phyloP scores from a whole-genome alignment of 495 filamentous ascomycete genomes.

The Penicillium cinerascens region DNA sequence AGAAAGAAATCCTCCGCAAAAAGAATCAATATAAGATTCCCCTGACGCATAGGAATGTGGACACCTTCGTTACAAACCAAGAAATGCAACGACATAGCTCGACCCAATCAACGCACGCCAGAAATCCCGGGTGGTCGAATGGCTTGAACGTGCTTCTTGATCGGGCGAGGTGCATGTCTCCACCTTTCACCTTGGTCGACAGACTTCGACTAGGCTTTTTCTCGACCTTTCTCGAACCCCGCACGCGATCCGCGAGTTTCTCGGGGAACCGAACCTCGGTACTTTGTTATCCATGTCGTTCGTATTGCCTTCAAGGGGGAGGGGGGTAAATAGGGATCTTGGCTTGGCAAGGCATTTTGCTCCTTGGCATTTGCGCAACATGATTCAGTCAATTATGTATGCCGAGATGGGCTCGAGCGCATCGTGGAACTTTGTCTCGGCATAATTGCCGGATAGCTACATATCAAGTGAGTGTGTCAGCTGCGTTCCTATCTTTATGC shows the following conservation, averaged over 20 bases:
- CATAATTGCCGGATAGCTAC: no score
- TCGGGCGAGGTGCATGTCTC: background rate
- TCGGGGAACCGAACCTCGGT: background rate
- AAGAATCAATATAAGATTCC: slow-evolving; percentile 42
- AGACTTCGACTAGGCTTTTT: slow-evolving; percentile 20
- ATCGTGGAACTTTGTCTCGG: no score
- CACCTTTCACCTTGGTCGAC: background rate
- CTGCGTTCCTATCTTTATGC: no score
- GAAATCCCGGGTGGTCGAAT: slow-evolving; percentile 64
- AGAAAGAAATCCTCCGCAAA: slow-evolving; percentile 38
- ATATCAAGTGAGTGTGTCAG: no score
- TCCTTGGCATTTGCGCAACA: no score
- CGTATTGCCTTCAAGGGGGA: no score
- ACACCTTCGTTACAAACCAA: slow-evolving; percentile 42
- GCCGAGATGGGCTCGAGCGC: no score
- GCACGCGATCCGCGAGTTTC: slow-evolving; percentile 7
- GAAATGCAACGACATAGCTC: slow-evolving; percentile 52
- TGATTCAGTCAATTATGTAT: no score
- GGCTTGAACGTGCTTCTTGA: slow-evolving; percentile 61
- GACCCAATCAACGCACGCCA: slow-evolving; percentile 51
- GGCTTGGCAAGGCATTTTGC: no score
- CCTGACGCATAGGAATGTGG: slow-evolving; percentile 43
- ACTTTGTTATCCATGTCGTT: no score
- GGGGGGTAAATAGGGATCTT: no score
- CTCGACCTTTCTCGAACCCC: slow-evolving; percentile 19